Base-by-base conservation (phyloP, 306 rosid species). In the Trifolium pratense region DNA sequence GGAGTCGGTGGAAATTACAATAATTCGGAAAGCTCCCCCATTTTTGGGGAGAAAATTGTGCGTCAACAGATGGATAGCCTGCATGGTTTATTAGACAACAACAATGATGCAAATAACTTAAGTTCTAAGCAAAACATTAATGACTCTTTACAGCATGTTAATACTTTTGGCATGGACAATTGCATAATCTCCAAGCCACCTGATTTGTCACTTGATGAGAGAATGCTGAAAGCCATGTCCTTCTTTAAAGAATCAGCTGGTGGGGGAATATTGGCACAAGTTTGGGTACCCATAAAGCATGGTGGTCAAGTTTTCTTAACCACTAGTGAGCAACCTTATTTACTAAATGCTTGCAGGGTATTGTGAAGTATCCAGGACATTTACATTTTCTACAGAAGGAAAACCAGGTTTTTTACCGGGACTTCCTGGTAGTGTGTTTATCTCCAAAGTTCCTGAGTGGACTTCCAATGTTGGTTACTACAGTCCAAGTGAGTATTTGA, bases 341-440 rank as follows among this genome's bases (percentile, higher is more conserved):
- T 93, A 79, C 97, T 93, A 55, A 75, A 71, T 83, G 80, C 90
- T 93, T 29, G 77, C 88, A 11, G 98, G 98, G 58, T 93, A 84
- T 66, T 91, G 98, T 29, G 98, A 93, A 79, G 91, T 93, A 72
- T 93, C 98, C 5, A 87, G 96, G 81, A 75, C 59, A 81, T 93
- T 69, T 67, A 83, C 66, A 26, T 93, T 93, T 82, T 70, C 96
- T 16, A 76, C 89, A 45, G 91, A 85, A 75, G 86, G 71, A 70
- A 85, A 85, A 75, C 45, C 80, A 1, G 88, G 85, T 57, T 53
- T 81, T 80, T 17, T 70, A 63, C 84, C 45, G 17, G 97, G 98
- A 56, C 93, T 93, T 84, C 97, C 97, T 56, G 97, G 98, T 46
- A 97, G 98, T 80, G 98, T 93, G 20, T 93, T 89, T 72, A 78